Conservation (phyloP, 495 filamentous ascomycete genomes). For the Letharia lupina region DNA sequence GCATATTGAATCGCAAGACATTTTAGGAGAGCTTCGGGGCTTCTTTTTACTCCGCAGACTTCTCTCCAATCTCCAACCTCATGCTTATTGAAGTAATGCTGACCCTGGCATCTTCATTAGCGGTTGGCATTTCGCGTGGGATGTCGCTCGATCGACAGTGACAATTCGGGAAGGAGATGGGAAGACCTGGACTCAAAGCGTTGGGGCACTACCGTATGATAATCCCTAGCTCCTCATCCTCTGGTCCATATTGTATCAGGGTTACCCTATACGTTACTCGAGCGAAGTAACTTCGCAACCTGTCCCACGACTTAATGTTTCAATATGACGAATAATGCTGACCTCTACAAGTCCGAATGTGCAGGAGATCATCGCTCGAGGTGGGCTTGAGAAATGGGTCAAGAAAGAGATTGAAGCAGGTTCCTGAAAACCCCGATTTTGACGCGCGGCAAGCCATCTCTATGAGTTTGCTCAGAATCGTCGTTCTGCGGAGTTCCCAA, state of each 20-base stretch:
- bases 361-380: slow-evolving; percentile 80
- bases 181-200: slow-evolving; percentile 64
- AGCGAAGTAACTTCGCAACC: too few species aligned
- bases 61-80: too few species aligned
- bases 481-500: too few species aligned
- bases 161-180: slow-evolving; percentile 61
- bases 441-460: not conserved
- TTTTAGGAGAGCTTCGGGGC: too few species aligned
- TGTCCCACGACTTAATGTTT: too few species aligned
- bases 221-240: not conserved
- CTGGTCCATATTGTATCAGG: too few species aligned
- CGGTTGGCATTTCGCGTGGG: slow-evolving; percentile 84
- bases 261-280: too few species aligned
- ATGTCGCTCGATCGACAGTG: slow-evolving; percentile 64
- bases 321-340: too few species aligned
- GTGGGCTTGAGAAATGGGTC: slow-evolving; percentile 78
- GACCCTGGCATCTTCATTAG: not conserved
- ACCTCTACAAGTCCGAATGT: slow-evolving; percentile 50
- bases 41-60: too few species aligned
- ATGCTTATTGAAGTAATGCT: too few species aligned
- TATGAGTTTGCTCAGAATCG: not conserved
- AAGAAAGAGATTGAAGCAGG: slow-evolving; percentile 49
- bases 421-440: not conserved
- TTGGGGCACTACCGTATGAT: slow-evolving; percentile 65
- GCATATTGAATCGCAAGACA: too few species aligned